Percentiles rank a stretch among this genome's conserved stretches.
phyloP scores from a whole-genome alignment of 768 basidiomycete genomes.

The Tylopilus sp. region DNA sequence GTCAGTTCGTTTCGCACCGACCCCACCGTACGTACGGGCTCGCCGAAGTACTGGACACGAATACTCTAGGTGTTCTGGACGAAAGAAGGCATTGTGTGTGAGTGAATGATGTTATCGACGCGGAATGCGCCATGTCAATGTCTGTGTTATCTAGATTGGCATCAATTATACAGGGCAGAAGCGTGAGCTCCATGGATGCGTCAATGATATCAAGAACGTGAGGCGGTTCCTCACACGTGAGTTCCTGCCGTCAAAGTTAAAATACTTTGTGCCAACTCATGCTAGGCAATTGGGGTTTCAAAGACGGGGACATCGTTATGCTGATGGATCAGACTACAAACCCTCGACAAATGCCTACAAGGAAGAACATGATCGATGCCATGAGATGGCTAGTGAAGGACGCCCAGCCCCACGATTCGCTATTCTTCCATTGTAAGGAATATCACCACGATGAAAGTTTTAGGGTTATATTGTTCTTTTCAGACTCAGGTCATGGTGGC shows the following conservation, averaged over 20 bases:
- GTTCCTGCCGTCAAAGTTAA: slow-evolving; percentile 3
- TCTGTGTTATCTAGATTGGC: slow-evolving; percentile 53
- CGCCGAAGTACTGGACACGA: slow-evolving; percentile 23
- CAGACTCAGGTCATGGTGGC: slow-evolving; percentile 95
- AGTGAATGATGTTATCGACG: slow-evolving; percentile 11
- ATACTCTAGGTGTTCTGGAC: slow-evolving; percentile 49
- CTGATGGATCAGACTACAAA: slow-evolving; percentile 46
- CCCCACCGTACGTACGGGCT: slow-evolving; percentile 3
- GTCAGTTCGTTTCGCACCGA: slow-evolving; percentile 1
- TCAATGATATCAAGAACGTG: slow-evolving; percentile 77
- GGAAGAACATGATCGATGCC: slow-evolving; percentile 52
- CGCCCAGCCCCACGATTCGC: slow-evolving; percentile 66
- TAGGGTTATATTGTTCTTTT: neutral
- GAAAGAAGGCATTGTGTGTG: slow-evolving; percentile 48
- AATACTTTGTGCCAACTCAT: neutral
- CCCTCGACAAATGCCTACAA: slow-evolving; percentile 46
- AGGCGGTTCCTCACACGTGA: slow-evolving; percentile 62
- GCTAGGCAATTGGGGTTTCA: slow-evolving; percentile 44
- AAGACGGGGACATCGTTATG: slow-evolving; percentile 53
- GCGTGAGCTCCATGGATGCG: slow-evolving; percentile 67
- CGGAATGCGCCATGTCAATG: neutral
- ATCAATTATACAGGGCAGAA: slow-evolving; percentile 71
- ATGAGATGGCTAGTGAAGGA: slow-evolving; percentile 67
- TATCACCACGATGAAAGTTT: neutral
- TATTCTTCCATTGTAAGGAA: slow-evolving; percentile 68